Percentiles rank a stretch among this genome's conserved stretches.
These are phyloP conservation scores for Quercus suber DNA, from an alignment of 306 rosid genomes.

Conservation along the genomic window DNA sequence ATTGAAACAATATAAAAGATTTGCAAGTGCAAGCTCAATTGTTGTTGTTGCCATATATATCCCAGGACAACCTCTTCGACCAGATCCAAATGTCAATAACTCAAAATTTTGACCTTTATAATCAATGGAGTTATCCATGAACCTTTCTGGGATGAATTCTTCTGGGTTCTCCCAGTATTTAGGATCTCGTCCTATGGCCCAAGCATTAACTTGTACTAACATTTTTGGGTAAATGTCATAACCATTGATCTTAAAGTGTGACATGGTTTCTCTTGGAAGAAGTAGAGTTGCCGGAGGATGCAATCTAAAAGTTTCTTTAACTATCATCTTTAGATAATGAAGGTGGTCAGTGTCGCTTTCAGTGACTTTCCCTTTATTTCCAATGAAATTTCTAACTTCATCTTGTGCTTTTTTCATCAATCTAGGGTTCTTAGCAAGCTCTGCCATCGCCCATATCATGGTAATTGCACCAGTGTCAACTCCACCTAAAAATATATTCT, in stretches of 20 bases:
- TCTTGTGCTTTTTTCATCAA: constrained; percentile 35
- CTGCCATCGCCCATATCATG: constrained; percentile 41
- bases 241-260: constrained; percentile 17
- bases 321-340: constrained; percentile 28
- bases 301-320: constrained; percentile 44
- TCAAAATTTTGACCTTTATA: constrained; percentile 39
- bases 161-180: constrained; percentile 34
- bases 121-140: constrained; percentile 26
- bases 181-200: constrained; percentile 44
- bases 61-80: constrained; percentile 45
- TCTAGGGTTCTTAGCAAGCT: constrained; percentile 29
- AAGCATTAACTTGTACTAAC: constrained; percentile 22
- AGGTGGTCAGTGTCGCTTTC: constrained; percentile 31
- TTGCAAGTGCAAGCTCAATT: constrained; percentile 36
- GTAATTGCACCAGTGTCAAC: constrained; percentile 30
- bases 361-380: constrained; percentile 12
- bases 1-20: constrained; percentile 39
- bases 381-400: constrained; percentile 16
- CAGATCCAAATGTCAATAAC: constrained; percentile 49
- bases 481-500: constrained; percentile 44
- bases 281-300: constrained; percentile 42
- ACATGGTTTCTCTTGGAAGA: constrained; percentile 38
- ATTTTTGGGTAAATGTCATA: constrained; percentile 28
- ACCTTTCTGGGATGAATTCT: constrained; percentile 51
- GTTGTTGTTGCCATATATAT: constrained; percentile 20